Evolutionary conservation across 2,329 filamentous ascomycete species (phyloP).

Genomic region (Coniella vitis): DNA sequence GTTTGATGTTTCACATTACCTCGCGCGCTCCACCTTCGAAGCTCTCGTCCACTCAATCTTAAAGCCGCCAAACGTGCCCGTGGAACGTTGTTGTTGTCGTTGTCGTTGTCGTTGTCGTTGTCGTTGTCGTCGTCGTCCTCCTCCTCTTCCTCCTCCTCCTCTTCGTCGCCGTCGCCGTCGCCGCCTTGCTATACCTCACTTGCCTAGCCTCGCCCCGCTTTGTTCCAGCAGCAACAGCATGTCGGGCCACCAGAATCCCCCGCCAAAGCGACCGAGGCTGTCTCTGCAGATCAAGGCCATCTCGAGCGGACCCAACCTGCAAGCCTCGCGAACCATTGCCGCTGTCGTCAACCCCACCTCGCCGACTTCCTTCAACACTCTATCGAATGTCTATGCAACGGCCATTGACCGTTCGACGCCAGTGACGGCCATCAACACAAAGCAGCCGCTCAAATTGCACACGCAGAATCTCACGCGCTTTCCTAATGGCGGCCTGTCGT

Average conservation of each 20-base stretch:
- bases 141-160: neutral
- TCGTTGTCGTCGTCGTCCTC: neutral
- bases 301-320: conserved; percentile 28
- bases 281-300: conserved; percentile 41
- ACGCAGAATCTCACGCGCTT: conserved; percentile 28
- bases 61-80: neutral
- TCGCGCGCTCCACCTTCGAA: neutral
- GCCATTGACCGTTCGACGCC: conserved; percentile 54
- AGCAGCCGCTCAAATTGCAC: conserved; percentile 30
- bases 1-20: conserved; percentile 13
- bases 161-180: neutral
- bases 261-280: conserved; percentile 47
- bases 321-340: conserved; percentile 36
- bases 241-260: conserved; percentile 23
- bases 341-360: conserved; percentile 49
- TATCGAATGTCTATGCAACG: conserved; percentile 58
- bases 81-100: neutral
- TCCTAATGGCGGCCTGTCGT: conserved; percentile 31
- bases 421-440: conserved; percentile 42
- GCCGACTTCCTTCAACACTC: conserved; percentile 58
- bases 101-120: neutral
- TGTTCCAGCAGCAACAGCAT: conserved; percentile 6
- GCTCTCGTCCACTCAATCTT: neutral
- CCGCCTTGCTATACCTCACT: neutral
- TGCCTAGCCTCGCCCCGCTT: neutral